A percentile compares a stretch with the other conserved stretches of the same genome.
phyloP scores from a whole-genome alignment of 2,329 filamentous ascomycete species.

The Colletotrichum orchidophilum region DNA sequence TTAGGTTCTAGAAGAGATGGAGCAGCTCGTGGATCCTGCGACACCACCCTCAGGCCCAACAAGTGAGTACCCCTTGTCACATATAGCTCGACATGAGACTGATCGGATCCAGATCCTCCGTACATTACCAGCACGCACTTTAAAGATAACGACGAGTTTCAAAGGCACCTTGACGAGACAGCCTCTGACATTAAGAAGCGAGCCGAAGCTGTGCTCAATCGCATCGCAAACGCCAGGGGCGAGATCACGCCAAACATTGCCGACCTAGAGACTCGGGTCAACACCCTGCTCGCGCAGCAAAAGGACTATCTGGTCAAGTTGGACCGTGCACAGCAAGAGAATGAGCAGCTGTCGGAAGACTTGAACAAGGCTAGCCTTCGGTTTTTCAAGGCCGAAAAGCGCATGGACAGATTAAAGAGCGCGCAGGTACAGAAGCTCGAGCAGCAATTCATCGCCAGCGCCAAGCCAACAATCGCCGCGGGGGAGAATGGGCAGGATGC shows the following conservation, averaged over 20 bases:
- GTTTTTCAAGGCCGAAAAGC: slow-evolving; percentile 96
- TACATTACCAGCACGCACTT: slow-evolving; percentile 70
- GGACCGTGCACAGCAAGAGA: slow-evolving; percentile 79
- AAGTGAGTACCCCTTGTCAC: slow-evolving; percentile 20
- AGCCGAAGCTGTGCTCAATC: slow-evolving; percentile 74
- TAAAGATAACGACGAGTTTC: slow-evolving; percentile 76
- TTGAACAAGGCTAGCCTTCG: slow-evolving; percentile 88
- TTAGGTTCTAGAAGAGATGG: slow-evolving; percentile 72
- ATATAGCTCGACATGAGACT: slow-evolving; percentile 36
- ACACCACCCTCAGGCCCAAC: slow-evolving; percentile 43
- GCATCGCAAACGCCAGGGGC: slow-evolving; percentile 60
- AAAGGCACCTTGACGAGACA: slow-evolving; percentile 81
- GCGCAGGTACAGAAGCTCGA: slow-evolving; percentile 91
- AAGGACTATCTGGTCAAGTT: slow-evolving; percentile 83
- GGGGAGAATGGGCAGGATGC: slow-evolving; percentile 65
- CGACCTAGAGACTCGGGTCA: slow-evolving; percentile 79
- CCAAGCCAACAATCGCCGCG: slow-evolving; percentile 55
- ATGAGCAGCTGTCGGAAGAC: slow-evolving; percentile 85
- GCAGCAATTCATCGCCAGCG: slow-evolving; percentile 82
- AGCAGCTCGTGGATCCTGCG: slow-evolving; percentile 63
- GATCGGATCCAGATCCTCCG: slow-evolving; percentile 54
- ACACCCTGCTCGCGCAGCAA: slow-evolving; percentile 79
- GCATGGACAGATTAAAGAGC: slow-evolving; percentile 89
- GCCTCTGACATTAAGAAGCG: slow-evolving; percentile 80
- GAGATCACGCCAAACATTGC: slow-evolving; percentile 73